Conservation (phyloP, 352 stramenopile genomes). For the Phytopythium montanum region DNA sequence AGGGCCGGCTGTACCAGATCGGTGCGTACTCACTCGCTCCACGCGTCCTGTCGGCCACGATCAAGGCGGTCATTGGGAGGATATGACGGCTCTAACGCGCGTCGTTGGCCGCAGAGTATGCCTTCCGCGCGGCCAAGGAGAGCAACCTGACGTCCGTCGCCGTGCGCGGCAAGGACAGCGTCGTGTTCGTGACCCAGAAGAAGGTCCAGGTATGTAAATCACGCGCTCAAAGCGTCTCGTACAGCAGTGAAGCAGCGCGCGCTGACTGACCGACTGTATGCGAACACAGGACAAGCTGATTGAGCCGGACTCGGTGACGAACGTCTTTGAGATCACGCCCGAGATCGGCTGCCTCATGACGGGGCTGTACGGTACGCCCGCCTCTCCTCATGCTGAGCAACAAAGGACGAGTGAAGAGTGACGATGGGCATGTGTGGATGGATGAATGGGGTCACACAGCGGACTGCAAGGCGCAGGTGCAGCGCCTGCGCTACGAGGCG, state of each 20-base stretch:
- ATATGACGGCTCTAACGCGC: too few species aligned
- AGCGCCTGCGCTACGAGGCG: conserved; percentile 95
- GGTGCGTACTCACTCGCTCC: conserved; percentile 31
- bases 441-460: conserved; percentile 28
- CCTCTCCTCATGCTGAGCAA: background rate
- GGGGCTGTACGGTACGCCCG: conserved; percentile 74
- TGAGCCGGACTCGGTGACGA: conserved; percentile 93
- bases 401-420: background rate
- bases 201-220: conserved; percentile 90
- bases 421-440: background rate
- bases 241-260: too few species aligned
- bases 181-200: conserved; percentile 97
- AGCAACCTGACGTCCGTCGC: conserved; percentile 95
- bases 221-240: too few species aligned
- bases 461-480: conserved; percentile 91
- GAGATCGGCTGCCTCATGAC: conserved; percentile 96
- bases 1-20: conserved; percentile 98
- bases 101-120: conserved; percentile 89
- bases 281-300: conserved; percentile 90
- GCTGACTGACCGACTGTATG: background rate
- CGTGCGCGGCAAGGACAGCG: conserved; percentile 92
- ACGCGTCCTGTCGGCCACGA: background rate
- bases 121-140: conserved; percentile 96
- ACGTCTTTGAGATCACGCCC: conserved; percentile 96
- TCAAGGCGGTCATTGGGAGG: too few species aligned